Percentiles rank a stretch among this genome's conserved stretches.
phyloP scores from a whole-genome alignment of 2,329 filamentous ascomycete genomes.

The Colletotrichum sp. region DNA sequence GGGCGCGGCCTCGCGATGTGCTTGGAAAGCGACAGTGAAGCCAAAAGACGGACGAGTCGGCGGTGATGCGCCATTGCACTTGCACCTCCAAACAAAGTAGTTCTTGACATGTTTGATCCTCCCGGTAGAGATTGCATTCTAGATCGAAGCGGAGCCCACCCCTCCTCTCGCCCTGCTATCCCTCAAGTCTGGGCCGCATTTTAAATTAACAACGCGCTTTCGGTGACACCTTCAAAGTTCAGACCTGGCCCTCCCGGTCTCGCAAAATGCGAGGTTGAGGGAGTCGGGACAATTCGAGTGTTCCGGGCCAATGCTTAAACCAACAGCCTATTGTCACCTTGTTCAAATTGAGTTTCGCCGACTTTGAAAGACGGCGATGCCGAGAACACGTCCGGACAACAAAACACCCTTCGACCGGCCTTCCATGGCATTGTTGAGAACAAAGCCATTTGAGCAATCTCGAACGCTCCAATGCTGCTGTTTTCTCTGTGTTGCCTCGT shows the following conservation, averaged over 20 bases:
- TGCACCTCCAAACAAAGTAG: background rate
- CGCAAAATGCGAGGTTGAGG: background rate
- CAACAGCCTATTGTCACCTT: background rate
- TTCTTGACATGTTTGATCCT: constrained; percentile 10
- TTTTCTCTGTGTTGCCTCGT: background rate
- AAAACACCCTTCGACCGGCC: background rate
- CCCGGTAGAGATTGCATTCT: background rate
- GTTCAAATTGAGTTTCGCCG: background rate
- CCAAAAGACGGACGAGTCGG: background rate
- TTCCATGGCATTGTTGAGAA: background rate
- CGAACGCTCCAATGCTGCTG: background rate
- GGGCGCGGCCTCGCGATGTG: background rate
- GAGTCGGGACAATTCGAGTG: background rate
- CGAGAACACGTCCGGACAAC: background rate
- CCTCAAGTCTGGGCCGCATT: background rate
- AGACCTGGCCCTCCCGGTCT: background rate
- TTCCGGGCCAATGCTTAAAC: background rate
- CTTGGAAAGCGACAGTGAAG: background rate
- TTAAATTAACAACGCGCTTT: constrained; percentile 4
- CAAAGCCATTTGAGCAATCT: background rate
- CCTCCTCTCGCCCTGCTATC: background rate
- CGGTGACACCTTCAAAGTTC: background rate
- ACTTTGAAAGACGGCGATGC: background rate
- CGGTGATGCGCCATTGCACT: background rate
- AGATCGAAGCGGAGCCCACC: background rate